Evolutionary conservation across 805 yeast species (phyloP), one percentile per base, ranked within the genome.

Genomic region (Saccharomycopsis amapae): DNA sequence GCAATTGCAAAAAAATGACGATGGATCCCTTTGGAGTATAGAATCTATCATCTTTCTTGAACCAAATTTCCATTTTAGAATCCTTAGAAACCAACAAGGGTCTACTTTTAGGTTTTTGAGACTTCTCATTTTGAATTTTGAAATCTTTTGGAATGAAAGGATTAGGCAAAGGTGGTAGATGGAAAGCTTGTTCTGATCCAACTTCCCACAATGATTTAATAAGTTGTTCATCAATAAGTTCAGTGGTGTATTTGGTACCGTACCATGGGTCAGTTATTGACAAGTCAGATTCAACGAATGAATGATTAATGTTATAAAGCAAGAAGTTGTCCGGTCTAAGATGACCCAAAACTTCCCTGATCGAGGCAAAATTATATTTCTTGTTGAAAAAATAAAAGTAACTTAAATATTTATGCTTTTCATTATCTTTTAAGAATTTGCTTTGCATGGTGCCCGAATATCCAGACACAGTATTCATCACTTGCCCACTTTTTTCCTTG

Each of bases 21-120:
- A 88, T 75, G 40, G 76, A 69, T 1, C 93, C 93, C 64, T 89
- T 85, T 41, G 97, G 98, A 15, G 85, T 84, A 69, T 83, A 78
- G 59, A 90, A 85, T 42, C 81, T 78, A 54, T 90, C 96, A 65
- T 90, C 96, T 55, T 82, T 82, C 61, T 90, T 90, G 62, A 70
- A 85, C 97, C 97, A 90, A 31, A 85, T 65, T 55, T 79, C 80
- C 6, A 23, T 30, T 32, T 71, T 62, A 40, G 69, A 69, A 12
- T 71, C 63, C 38, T 72, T 69, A 38, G 73, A 69, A 48, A 72
- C 64, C 45, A 93, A 64, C 34, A 87, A 66, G 31, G 67, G 67
- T 1, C 97, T 96, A 24, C 69, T 69, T 7, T 57, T 25, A 1
- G 38, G n/a, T 20, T 40, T 30, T 9, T 45, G 28, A 13, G 38